phyloP scores from a whole-genome alignment of 306 rosid species.

The Oemleria cerasiformis region DNA sequence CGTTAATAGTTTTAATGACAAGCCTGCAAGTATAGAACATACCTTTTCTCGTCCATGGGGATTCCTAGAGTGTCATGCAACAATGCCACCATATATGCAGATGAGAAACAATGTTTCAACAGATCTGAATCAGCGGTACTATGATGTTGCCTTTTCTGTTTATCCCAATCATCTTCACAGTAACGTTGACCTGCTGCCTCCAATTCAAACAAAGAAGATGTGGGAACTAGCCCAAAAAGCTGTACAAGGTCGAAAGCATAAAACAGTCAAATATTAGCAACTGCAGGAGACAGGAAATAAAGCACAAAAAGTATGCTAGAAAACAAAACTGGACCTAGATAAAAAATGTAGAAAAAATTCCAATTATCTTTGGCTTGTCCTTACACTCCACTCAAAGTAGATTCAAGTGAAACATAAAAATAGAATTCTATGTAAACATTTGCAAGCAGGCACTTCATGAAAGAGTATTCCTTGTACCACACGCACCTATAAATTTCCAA shows the following conservation, averaged over 20 bases:
- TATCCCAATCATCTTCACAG: conserved; percentile 49
- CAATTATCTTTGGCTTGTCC: neutral
- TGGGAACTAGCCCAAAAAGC: conserved; percentile 48
- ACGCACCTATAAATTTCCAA: neutral
- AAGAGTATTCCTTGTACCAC: neutral
- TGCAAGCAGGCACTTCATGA: neutral
- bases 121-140: conserved; percentile 39
- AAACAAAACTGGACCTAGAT: neutral
- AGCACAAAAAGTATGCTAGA: no score
- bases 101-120: conserved; percentile 49
- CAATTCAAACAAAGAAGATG: conserved; percentile 38
- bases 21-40: conserved; percentile 1
- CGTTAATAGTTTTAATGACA: neutral
- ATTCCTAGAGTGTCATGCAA: conserved; percentile 45
- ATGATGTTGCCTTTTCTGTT: conserved; percentile 34
- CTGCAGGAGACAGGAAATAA: neutral
- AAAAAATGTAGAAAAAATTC: neutral
- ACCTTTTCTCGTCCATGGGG: conserved; percentile 45
- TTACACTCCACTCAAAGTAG: neutral
- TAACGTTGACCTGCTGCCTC: conserved; percentile 44
- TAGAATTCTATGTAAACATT: neutral
- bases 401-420: neutral
- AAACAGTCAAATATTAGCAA: neutral
- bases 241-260: conserved; percentile 8
- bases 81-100: conserved; percentile 46